Evolutionary conservation across 2,329 filamentous ascomycete genomes (phyloP).

Genomic region (Ambrosiella cleistominuta): DNA sequence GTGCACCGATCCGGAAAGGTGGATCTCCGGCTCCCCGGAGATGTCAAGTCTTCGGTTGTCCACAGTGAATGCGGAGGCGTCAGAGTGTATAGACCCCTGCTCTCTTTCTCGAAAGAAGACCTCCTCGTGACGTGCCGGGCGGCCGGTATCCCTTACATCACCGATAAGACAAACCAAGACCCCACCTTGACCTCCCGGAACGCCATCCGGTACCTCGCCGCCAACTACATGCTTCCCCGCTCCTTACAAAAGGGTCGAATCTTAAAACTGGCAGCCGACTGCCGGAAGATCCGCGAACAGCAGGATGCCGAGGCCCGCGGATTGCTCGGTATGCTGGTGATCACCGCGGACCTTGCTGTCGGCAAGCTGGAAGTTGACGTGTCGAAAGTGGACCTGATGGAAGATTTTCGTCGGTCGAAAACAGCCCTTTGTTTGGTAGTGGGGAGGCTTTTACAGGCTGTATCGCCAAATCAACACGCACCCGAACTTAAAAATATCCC

Average conservation of each 20-base stretch:
- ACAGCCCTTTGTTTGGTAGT: constrained; percentile 28
- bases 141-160: constrained; percentile 56
- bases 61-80: constrained; percentile 48
- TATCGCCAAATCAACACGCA: constrained; percentile 30
- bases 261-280: constrained; percentile 35
- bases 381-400: too few relatives aligned
- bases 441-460: constrained; percentile 30
- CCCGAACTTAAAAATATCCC: constrained; percentile 28
- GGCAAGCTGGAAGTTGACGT: neutral
- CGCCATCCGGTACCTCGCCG: constrained; percentile 48
- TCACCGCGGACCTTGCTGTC: neutral
- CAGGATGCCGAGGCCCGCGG: constrained; percentile 35
- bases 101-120: constrained; percentile 52
- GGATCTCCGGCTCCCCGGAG: neutral
- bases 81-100: constrained; percentile 48
- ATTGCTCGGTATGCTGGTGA: constrained; percentile 19
- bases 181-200: constrained; percentile 64
- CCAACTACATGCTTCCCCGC: constrained; percentile 39
- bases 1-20: constrained; percentile 46
- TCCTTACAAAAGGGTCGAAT: constrained; percentile 52
- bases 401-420: neutral
- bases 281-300: constrained; percentile 28
- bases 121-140: constrained; percentile 58
- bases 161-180: constrained; percentile 71
- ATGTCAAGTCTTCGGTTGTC: constrained; percentile 12